Evolutionary conservation across 371 early-diverging fungal species (phyloP).

Genomic region (Lichtheimia ramosa): DNA sequence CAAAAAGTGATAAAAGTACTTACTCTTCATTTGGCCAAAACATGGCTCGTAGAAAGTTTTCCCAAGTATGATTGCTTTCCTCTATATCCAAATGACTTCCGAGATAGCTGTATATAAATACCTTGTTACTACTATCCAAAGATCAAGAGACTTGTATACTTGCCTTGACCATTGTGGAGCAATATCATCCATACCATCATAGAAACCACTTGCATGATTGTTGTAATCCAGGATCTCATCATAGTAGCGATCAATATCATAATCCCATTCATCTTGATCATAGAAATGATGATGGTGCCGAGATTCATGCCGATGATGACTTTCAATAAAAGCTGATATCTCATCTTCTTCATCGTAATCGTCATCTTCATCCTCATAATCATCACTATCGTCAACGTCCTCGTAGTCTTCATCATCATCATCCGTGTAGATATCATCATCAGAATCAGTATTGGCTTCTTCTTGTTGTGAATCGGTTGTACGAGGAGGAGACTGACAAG

Average conservation of each 20-base stretch:
- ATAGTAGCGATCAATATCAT: background rate
- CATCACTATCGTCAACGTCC: background rate
- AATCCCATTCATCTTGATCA: background rate
- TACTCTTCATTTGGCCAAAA: too few species aligned
- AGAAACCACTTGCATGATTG: background rate
- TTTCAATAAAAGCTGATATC: background rate
- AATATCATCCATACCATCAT: background rate
- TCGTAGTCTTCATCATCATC: conserved; percentile 1
- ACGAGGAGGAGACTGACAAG: background rate
- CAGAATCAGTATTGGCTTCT: background rate
- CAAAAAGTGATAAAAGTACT: background rate
- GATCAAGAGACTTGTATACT: too few species aligned
- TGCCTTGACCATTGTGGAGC: background rate
- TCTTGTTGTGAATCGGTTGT: background rate
- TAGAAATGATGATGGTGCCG: background rate
- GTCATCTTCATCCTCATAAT: background rate
- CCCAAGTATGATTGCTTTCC: background rate
- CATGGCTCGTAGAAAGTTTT: background rate
- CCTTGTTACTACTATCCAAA: too few species aligned
- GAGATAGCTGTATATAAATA: background rate
- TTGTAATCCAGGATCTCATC: background rate
- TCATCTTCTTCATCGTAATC: background rate
- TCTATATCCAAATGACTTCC: background rate
- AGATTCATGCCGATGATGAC: background rate
- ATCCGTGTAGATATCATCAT: background rate